These are phyloP conservation scores for Aspergillus ochraceus DNA, from an alignment of 2,329 filamentous ascomycete genomes.

Conservation along the genomic window DNA sequence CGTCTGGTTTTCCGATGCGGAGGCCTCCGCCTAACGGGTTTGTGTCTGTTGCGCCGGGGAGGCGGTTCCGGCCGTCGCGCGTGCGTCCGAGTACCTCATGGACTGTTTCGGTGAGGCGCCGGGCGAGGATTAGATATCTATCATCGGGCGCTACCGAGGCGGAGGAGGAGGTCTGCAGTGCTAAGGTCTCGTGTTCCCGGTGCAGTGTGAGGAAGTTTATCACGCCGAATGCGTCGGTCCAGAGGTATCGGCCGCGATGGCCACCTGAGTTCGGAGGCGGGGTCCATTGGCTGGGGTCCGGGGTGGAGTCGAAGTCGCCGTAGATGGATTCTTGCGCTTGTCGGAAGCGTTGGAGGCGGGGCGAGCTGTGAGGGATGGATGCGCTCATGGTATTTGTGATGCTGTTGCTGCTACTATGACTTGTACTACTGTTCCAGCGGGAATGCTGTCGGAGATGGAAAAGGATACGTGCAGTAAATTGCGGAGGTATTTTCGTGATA, in stretches of 20 bases:
- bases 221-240: slow-evolving; percentile 63
- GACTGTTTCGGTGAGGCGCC: slow-evolving; percentile 51
- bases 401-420: neutral
- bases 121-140: slow-evolving; percentile 52
- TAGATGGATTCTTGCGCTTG: slow-evolving; percentile 43
- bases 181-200: slow-evolving; percentile 31
- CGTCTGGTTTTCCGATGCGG: slow-evolving; percentile 58
- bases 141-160: slow-evolving; percentile 19
- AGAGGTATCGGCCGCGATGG: slow-evolving; percentile 60
- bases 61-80: slow-evolving; percentile 47
- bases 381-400: slow-evolving; percentile 1
- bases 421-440: too few relatives aligned
- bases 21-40: slow-evolving; percentile 57
- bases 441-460: neutral
- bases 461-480: neutral
- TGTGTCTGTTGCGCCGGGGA: slow-evolving; percentile 54
- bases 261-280: slow-evolving; percentile 55
- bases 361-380: slow-evolving; percentile 15
- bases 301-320: slow-evolving; percentile 34
- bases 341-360: slow-evolving; percentile 32
- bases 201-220: slow-evolving; percentile 59
- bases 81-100: slow-evolving; percentile 56
- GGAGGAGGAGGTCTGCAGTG: slow-evolving; percentile 6
- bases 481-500: neutral
- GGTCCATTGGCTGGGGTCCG: slow-evolving; percentile 43